Base-by-base conservation (phyloP, 805 yeast species). In the Kregervanrija fluxuum region DNA sequence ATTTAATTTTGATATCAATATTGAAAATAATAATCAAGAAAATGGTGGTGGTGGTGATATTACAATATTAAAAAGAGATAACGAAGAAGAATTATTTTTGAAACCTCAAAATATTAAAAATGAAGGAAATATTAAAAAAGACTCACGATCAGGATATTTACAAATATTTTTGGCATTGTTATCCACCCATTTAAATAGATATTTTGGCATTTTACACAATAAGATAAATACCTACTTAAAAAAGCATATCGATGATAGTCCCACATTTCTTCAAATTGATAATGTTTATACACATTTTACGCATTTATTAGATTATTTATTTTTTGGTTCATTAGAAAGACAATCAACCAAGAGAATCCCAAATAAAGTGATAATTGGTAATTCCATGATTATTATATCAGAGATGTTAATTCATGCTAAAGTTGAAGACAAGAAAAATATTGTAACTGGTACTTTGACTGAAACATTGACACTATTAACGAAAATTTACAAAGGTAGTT, bases 291-390 rank as follows among this genome's bases (percentile, higher is more conserved):
- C 39, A 2, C 14, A 22, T 17, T 12, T 36, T 10, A 12, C 35
- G 16, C 15, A 32, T 33, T 16, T 35, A 2, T 30, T 35, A 8
- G 28, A 41, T 11, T 28, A 28, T 31, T 35, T 49, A 13, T 13
- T 46, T n/a, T 41, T 40, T 42, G 52, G 52, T 16, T 40, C 30
- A 12, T 40, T 49, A 12, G 38, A 43, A 30, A 64, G 77, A 53
- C 87, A 81, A 50, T 75, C 87, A 1, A 79, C 78, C 47, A 71
- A 75, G 16, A 63, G 87, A 33, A 70, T 81, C 2, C 70, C 79
- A n/a, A 71, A 80, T 42, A 79, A 86, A 1, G 75, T 67, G 5
- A 67, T 71, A 42, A 68, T 73, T 44, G 85, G 85, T 5, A 79
- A 82, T 55, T 75, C 86, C 0, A 76, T 82, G 14, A 73, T 82